Evolutionary conservation across 139 green algal genomes (phyloP).

Genomic region (Mesotaenium endlicherianum): DNA sequence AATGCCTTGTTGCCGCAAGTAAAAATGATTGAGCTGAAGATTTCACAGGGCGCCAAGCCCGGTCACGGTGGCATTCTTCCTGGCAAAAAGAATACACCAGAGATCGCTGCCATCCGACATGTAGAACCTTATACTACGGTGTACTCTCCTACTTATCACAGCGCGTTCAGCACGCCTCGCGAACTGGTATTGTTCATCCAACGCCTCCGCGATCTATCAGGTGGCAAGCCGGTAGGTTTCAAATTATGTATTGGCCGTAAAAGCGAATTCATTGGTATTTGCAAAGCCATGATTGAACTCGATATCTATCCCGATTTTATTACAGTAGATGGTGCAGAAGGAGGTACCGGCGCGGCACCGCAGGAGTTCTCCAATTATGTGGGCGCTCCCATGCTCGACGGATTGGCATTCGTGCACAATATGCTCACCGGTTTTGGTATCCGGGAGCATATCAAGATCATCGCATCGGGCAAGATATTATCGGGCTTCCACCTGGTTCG

Average conservation of each 20-base stretch:
- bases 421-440: no score
- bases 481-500: no score
- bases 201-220: conserved; percentile 12
- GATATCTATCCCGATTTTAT: no score
- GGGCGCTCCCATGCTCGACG: no score
- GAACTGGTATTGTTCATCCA: conserved; percentile 17
- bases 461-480: no score
- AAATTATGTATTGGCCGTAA: conserved; percentile 28
- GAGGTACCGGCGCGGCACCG: no score
- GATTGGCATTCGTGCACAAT: no score
- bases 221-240: conserved; percentile 33
- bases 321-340: no score
- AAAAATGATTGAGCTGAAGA: conserved; percentile 44
- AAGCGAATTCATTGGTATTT: no score
- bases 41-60: conserved; percentile 32
- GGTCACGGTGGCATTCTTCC: conserved; percentile 32
- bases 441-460: no score
- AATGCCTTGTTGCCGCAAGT: background rate
- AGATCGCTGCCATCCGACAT: conserved; percentile 3
- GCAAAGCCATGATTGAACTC: no score
- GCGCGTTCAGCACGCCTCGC: conserved; percentile 4
- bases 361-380: no score
- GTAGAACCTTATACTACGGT: background rate
- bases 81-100: background rate
- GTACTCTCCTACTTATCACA: background rate